These are phyloP conservation scores for Tuber calosporum DNA, from an alignment of 495 filamentous ascomycete genomes.

Conservation along the genomic window DNA sequence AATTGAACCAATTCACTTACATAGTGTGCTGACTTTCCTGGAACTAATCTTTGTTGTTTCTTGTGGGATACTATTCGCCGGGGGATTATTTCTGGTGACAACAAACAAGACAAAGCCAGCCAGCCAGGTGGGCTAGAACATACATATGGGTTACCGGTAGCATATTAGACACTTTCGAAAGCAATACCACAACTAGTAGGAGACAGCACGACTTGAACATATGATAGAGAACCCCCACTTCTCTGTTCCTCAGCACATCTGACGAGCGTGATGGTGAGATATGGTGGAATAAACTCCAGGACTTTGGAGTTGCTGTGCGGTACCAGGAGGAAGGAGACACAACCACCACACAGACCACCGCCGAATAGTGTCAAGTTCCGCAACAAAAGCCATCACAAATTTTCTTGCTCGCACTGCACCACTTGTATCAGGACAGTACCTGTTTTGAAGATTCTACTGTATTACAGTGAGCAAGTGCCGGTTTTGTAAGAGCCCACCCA, in stretches of 20 bases:
- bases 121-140: not conserved
- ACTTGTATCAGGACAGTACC: too few relatives aligned
- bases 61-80: not conserved
- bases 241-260: not conserved
- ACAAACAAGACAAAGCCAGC: constrained; percentile 1
- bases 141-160: too few relatives aligned
- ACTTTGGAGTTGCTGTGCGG: not conserved
- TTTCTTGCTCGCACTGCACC: not conserved
- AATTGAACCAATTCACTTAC: not conserved
- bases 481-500: not conserved
- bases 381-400: not conserved
- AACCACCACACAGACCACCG: not conserved
- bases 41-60: not conserved
- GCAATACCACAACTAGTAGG: too few relatives aligned
- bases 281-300: not conserved
- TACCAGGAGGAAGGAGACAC: not conserved
- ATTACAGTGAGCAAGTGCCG: not conserved
- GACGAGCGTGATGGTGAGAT: not conserved
- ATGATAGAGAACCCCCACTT: not conserved
- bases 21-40: not conserved
- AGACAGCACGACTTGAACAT: not conserved
- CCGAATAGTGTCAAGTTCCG: not conserved
- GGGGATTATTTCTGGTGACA: not conserved
- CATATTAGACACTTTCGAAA: not conserved
- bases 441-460: too few relatives aligned